Evolutionary conservation across 2,329 filamentous ascomycete species (phyloP).

Genomic region (Pseudocercospora pini-densiflorae): DNA sequence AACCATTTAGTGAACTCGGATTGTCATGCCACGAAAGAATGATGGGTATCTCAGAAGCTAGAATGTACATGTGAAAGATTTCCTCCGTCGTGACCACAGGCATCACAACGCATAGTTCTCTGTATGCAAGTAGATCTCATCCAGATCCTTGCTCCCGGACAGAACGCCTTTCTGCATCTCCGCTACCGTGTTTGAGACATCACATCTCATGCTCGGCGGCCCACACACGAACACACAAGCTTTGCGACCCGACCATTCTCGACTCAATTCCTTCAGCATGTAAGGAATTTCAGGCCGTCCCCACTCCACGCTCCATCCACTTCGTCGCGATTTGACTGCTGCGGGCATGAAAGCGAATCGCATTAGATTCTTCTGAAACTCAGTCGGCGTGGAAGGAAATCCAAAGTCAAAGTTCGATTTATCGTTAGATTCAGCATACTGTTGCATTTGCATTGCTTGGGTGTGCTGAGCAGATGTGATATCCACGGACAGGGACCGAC

Average conservation of each 20-base stretch:
- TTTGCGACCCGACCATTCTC: slow-evolving; percentile 73
- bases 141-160: slow-evolving; percentile 69
- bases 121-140: slow-evolving; percentile 92
- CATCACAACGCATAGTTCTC: slow-evolving; percentile 88
- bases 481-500: slow-evolving; percentile 49
- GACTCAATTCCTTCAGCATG: slow-evolving; percentile 80
- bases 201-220: slow-evolving; percentile 82
- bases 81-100: neutral
- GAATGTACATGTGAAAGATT: neutral
- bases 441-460: slow-evolving; percentile 33
- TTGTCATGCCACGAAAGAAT: neutral
- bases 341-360: slow-evolving; percentile 80
- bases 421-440: slow-evolving; percentile 20
- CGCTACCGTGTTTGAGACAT: slow-evolving; percentile 85
- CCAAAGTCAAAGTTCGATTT: slow-evolving; percentile 55
- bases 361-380: slow-evolving; percentile 80
- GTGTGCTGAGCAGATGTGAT: slow-evolving; percentile 47
- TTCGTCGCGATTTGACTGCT: slow-evolving; percentile 54
- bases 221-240: slow-evolving; percentile 94
- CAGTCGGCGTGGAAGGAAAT: slow-evolving; percentile 81
- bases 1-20: neutral
- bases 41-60: slow-evolving; percentile 7
- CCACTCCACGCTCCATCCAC: slow-evolving; percentile 92
- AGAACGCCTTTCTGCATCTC: slow-evolving; percentile 81
- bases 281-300: slow-evolving; percentile 85